A percentile compares a stretch with the other conserved stretches of the same genome.
Conservation (phyloP, 345 rosid species). For the Physaria fendleri region DNA sequence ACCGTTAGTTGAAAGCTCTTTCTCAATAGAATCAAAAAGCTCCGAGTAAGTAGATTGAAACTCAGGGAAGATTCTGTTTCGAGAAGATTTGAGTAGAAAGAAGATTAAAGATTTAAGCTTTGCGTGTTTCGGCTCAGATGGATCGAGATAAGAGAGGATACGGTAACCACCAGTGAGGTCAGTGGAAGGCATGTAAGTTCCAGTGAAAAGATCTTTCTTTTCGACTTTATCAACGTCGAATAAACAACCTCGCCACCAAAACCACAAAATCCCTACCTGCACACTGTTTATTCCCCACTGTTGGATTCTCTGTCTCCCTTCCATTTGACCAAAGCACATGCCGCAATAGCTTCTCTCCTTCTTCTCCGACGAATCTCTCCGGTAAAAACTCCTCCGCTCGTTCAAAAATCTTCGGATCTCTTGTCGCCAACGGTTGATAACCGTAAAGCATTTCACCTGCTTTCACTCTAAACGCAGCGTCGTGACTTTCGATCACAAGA, state of each 20-base stretch:
- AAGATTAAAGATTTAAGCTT: slow-evolving; percentile 67
- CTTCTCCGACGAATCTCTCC: slow-evolving; percentile 67
- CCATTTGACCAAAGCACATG: slow-evolving; percentile 97
- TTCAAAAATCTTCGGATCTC: slow-evolving; percentile 68
- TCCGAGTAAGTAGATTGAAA: slow-evolving; percentile 45
- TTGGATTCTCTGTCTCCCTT: slow-evolving; percentile 60
- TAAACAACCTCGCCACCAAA: slow-evolving; percentile 53
- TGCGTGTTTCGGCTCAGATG: slow-evolving; percentile 69
- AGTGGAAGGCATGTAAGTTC: slow-evolving; percentile 81
- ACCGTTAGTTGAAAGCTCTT: slow-evolving; percentile 49
- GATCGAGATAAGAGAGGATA: slow-evolving; percentile 71
- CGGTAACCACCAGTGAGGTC: slow-evolving; percentile 88
- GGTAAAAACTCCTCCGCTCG: slow-evolving; percentile 67
- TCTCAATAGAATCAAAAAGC: slow-evolving; percentile 50
- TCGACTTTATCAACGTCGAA: slow-evolving; percentile 72
- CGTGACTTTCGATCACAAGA: slow-evolving; percentile 69
- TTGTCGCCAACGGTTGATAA: slow-evolving; percentile 82
- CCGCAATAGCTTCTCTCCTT: slow-evolving; percentile 55
- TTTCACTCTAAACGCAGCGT: slow-evolving; percentile 61
- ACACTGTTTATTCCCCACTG: slow-evolving; percentile 67
- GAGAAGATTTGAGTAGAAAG: slow-evolving; percentile 47
- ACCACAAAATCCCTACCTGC: slow-evolving; percentile 89
- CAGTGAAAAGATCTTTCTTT: slow-evolving; percentile 80
- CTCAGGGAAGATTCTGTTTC: slow-evolving; percentile 66
- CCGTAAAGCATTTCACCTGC: slow-evolving; percentile 79